These are phyloP conservation scores for Thuidium tamariscinum DNA, from an alignment of 225 moss, liverwort and hornwort genomes.

Conservation along the genomic window DNA sequence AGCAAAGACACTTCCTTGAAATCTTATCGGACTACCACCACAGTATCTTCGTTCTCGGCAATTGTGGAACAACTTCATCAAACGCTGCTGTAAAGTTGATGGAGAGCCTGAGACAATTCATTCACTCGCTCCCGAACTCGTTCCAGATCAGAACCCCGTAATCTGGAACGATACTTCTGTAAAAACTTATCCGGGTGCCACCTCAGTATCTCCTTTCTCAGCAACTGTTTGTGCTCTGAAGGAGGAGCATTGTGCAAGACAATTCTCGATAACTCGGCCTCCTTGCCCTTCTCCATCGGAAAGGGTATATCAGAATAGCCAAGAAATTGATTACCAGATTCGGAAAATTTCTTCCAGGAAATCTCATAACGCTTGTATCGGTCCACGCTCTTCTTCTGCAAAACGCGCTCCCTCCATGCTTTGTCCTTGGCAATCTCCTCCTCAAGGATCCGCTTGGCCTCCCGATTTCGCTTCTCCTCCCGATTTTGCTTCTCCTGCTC, in stretches of 20 bases:
- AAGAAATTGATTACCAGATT: slow-evolving; percentile 55
- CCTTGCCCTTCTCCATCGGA: slow-evolving; percentile 75
- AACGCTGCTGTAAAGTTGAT: slow-evolving; percentile 58
- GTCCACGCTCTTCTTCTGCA: slow-evolving; percentile 28
- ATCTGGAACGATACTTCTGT: slow-evolving; percentile 60
- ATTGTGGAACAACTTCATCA: slow-evolving; percentile 6
- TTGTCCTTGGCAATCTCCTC: slow-evolving; percentile 54
- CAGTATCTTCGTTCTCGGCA: slow-evolving; percentile 47
- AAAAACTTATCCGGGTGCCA: slow-evolving; percentile 96
- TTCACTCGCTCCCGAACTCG: slow-evolving; percentile 66
- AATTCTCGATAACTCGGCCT: slow-evolving; percentile 37
- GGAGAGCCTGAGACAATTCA: slow-evolving; percentile 76
- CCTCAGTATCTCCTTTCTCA: slow-evolving; percentile 76
- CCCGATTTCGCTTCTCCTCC: slow-evolving; percentile 30
- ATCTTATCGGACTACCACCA: slow-evolving; percentile 74
- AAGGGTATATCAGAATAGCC: slow-evolving; percentile 70
- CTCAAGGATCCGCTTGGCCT: slow-evolving; percentile 39
- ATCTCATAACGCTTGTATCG: slow-evolving; percentile 38
- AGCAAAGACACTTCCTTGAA: slow-evolving; percentile 39
- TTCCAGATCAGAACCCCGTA: slow-evolving; percentile 55
- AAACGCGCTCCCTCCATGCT: slow-evolving; percentile 38
- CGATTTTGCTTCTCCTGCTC: slow-evolving; percentile 20
- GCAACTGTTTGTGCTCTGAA: slow-evolving; percentile 44
- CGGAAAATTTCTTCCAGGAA: slow-evolving; percentile 55
- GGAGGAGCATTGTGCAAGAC: slow-evolving; percentile 44